Evolutionary conservation across 305 asterid genomes (phyloP).

Genomic region (Andrographis paniculata): DNA sequence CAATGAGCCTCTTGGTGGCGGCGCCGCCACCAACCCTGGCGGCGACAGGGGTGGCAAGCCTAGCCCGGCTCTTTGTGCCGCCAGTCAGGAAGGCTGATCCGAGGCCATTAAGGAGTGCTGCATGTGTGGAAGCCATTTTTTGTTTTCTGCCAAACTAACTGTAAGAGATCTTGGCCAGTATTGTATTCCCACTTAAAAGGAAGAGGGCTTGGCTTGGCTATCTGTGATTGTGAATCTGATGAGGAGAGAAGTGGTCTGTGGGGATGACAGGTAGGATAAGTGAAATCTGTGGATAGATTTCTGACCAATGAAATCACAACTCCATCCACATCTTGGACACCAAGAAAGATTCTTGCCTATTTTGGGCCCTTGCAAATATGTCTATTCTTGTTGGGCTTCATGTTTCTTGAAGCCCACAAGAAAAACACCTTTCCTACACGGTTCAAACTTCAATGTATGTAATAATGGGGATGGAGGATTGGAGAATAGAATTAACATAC

Average conservation of each 20-base stretch:
- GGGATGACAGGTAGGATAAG: slow-evolving; percentile 52
- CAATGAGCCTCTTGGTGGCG: slow-evolving; percentile 44
- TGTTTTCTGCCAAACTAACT: neutral
- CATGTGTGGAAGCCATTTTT: slow-evolving; percentile 80
- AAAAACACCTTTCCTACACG: no score
- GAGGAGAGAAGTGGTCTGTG: slow-evolving; percentile 8
- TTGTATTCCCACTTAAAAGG: neutral
- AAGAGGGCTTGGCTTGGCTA: no score
- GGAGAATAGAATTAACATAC: neutral
- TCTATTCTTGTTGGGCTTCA: no score
- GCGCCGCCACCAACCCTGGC: slow-evolving; percentile 28
- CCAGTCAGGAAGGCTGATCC: slow-evolving; percentile 86
- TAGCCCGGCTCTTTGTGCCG: slow-evolving; percentile 56
- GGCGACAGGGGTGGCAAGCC: slow-evolving; percentile 38
- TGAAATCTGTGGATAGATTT: slow-evolving; percentile 72
- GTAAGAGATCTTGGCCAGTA: no score
- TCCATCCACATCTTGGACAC: slow-evolving; percentile 29
- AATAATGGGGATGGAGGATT: no score
- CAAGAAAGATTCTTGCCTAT: slow-evolving; percentile 1
- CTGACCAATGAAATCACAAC: slow-evolving; percentile 46
- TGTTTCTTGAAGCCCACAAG: no score
- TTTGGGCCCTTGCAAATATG: neutral
- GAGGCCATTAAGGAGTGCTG: slow-evolving; percentile 74
- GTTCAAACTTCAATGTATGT: no score
- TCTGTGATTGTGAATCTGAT: no score